Base-by-base conservation (phyloP, 768 basidiomycete genomes). In the Podaxis sp. region DNA sequence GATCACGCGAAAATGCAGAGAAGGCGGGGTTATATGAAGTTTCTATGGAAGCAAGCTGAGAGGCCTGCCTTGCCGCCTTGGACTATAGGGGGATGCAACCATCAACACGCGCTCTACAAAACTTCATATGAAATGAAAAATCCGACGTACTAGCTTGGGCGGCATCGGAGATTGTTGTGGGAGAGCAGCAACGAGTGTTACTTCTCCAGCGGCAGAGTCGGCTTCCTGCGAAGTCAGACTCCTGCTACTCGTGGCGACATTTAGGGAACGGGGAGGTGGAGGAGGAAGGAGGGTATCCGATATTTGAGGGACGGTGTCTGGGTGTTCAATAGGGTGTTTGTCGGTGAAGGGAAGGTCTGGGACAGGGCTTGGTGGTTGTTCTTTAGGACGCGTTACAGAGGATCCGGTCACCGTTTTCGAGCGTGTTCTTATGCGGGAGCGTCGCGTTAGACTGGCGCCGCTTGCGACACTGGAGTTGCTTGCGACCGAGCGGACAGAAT, bases 341-440 rank as follows among this genome's bases (percentile, higher is more conserved):
- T 68, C 70, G 52, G 77, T 72, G 69, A 74, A 77, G 30, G 78
- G 73, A 41, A 77, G 68, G 64, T 77, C 76, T 56, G 75, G 72
- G 40, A 66, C 40, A 59, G 66, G 72, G 58, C 62, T 63, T 69
- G 56, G 63, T 66, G 65, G 72, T 59, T 58, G 66, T 30, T 69
- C 71, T 37, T 68, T 70, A 59, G 71, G 61, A 48, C 60, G 69
- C 58, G 65, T 63, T 51, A 72, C 65, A 17, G 68, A 64, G 65
- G 73, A 66, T 51, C 74, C 70, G 28, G 80, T 82, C 59, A 82
- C 73, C 24, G 86, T 85, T 70, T 72, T 78, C 56, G 84, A 84
- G 73, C 86, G 83, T 65, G 81, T 76, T 69, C 84, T 77, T 49
- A 79, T 82, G 64, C 82, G 74, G n/a, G 83, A 74, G 52, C 84